phyloP scores from a whole-genome alignment of 2,329 filamentous ascomycete species.

The Cephalotrichum gorgonifer region DNA sequence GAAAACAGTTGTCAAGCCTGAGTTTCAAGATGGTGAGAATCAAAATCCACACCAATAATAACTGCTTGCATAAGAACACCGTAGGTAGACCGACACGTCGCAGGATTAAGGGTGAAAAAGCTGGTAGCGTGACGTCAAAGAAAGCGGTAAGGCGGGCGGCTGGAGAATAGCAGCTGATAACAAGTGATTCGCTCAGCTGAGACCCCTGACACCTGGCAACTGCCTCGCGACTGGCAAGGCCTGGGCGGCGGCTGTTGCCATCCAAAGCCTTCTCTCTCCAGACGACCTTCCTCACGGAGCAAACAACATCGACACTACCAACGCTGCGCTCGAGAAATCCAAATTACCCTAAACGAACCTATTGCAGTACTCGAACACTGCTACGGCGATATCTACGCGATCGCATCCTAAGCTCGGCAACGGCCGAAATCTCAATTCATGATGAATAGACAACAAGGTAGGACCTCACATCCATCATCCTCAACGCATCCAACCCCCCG shows the following conservation, averaged over 20 bases:
- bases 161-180: not conserved
- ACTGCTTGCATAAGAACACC: too few species aligned
- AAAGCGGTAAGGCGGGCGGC: not conserved
- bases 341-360: not conserved
- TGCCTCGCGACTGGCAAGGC: conserved; percentile 3
- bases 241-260: not conserved
- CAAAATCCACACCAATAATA: too few species aligned
- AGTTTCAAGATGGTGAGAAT: not conserved
- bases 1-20: not conserved
- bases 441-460: conserved; percentile 56
- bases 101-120: too few species aligned
- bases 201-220: not conserved
- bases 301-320: conserved; percentile 2
- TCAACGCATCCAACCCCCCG: not conserved
- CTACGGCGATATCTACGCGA: conserved; percentile 13
- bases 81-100: too few species aligned
- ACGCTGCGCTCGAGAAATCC: not conserved
- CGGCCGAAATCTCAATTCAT: conserved; percentile 15
- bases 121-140: not conserved
- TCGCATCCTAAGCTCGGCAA: conserved; percentile 7
- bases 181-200: not conserved
- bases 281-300: conserved; percentile 1
- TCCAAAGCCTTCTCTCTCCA: conserved; percentile 5
- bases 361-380: not conserved
- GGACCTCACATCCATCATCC: conserved; percentile 16